phyloP scores from a whole-genome alignment of 129 eudicot genomes.

The Helichrysum umbraculigerum region DNA sequence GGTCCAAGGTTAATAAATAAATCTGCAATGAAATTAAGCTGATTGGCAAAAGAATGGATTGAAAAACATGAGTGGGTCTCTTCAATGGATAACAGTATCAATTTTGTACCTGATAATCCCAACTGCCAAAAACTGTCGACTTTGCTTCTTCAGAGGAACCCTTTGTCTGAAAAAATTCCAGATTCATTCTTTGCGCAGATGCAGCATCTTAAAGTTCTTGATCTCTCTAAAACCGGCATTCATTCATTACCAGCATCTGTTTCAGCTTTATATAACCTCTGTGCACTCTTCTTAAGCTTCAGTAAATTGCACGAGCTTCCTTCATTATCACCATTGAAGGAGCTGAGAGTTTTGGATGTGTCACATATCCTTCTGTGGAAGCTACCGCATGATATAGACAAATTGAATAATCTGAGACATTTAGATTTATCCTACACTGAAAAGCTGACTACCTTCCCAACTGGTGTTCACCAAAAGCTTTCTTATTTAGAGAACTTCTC shows the following conservation, averaged over 20 bases:
- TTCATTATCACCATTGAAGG: constrained; percentile 33
- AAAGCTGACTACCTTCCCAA: constrained; percentile 29
- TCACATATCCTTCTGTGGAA: constrained; percentile 26
- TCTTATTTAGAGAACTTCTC: constrained; percentile 38
- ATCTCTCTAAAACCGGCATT: constrained; percentile 38
- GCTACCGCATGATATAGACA: constrained; percentile 34
- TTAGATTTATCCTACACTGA: constrained; percentile 42
- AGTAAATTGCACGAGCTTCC: constrained; percentile 31
- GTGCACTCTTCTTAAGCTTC: constrained; percentile 34
- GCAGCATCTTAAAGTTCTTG: constrained; percentile 42
- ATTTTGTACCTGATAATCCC: constrained; percentile 29
- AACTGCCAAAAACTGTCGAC: constrained; percentile 38
- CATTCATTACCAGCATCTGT: constrained; percentile 35
- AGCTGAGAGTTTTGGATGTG: constrained; percentile 36
- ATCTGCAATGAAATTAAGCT: constrained; percentile 29
- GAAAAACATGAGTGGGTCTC: constrained; percentile 39
- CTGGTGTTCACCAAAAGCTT: constrained; percentile 33
- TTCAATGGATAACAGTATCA: constrained; percentile 36
- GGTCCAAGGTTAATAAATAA: constrained; percentile 35
- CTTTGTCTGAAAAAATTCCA: constrained; percentile 14
- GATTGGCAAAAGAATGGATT: constrained; percentile 32
- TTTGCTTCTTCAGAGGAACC: constrained; percentile 43
- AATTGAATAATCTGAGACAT: constrained; percentile 34
- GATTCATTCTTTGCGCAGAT: constrained; percentile 40
- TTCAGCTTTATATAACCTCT: constrained; percentile 34